Evolutionary conservation across 2,329 filamentous ascomycete species (phyloP).

Genomic region (Acrocalymma vagum): DNA sequence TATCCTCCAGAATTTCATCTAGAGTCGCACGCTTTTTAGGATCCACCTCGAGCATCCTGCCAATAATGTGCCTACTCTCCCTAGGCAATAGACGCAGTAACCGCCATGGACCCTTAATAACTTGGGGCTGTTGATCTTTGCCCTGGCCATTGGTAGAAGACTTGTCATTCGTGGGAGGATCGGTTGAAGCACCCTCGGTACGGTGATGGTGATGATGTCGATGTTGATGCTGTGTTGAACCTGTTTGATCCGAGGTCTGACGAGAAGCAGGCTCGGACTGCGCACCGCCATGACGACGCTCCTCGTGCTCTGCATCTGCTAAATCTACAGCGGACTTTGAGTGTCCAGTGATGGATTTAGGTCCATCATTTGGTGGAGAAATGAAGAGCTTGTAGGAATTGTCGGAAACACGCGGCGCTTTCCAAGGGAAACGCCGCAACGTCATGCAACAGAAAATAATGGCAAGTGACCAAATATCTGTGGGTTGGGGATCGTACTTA

Average conservation of each 20-base stretch:
- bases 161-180: slow-evolving; percentile 20
- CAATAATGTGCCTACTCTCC: slow-evolving; percentile 89
- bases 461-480: slow-evolving; percentile 97
- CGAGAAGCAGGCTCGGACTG: slow-evolving; percentile 53
- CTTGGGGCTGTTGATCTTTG: slow-evolving; percentile 68
- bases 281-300: slow-evolving; percentile 31
- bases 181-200: slow-evolving; percentile 31
- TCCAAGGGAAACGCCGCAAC: slow-evolving; percentile 94
- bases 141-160: slow-evolving; percentile 24
- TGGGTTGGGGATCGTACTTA: slow-evolving; percentile 91
- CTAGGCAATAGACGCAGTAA: slow-evolving; percentile 86
- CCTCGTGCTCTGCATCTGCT: slow-evolving; percentile 46
- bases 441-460: slow-evolving; percentile 99
- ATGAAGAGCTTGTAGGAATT: slow-evolving; percentile 96
- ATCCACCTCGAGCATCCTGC: slow-evolving; percentile 90
- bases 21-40: slow-evolving; percentile 84
- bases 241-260: slow-evolving; percentile 35
- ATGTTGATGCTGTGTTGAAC: slow-evolving; percentile 34
- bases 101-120: slow-evolving; percentile 92
- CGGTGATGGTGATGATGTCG: slow-evolving; percentile 44
- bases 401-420: slow-evolving; percentile 87
- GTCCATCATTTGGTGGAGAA: slow-evolving; percentile 72
- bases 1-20: slow-evolving; percentile 84
- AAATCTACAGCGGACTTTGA: slow-evolving; percentile 44
- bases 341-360: slow-evolving; percentile 37